A percentile compares a stretch with the other conserved stretches of the same genome.
Evolutionary conservation across 2,329 filamentous ascomycete species (phyloP).

Genomic region (Alternaria brassicae): DNA sequence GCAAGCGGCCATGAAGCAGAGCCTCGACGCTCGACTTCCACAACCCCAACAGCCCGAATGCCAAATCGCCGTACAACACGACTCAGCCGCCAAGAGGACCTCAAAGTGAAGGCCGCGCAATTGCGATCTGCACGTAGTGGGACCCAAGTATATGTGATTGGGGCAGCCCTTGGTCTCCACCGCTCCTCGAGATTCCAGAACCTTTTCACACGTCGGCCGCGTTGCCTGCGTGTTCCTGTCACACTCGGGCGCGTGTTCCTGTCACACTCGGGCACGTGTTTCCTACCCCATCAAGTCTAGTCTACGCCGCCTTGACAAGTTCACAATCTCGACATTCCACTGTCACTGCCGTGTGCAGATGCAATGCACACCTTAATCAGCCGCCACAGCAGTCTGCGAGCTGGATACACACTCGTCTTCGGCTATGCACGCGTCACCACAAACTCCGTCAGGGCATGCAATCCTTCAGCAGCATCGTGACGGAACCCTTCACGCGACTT

Average conservation of each 20-base stretch:
- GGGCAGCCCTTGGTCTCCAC: constrained; percentile 21
- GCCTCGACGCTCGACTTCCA: constrained; percentile 10
- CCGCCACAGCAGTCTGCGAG: constrained; percentile 4
- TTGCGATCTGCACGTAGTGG: constrained; percentile 38
- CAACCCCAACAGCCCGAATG: constrained; percentile 4
- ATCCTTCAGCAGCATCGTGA: constrained; percentile 18
- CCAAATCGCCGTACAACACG: neutral
- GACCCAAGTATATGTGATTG: constrained; percentile 22
- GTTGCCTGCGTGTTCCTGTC: constrained; percentile 17
- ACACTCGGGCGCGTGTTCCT: constrained; percentile 19
- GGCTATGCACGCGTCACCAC: neutral
- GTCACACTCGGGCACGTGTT: constrained; percentile 17
- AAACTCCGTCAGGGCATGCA: neutral
- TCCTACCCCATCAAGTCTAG: constrained; percentile 28
- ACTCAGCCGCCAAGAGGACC: constrained; percentile 7
- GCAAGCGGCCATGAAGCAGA: constrained; percentile 22
- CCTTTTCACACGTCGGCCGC: constrained; percentile 24
- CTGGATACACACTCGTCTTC: neutral
- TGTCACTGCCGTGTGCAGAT: constrained; percentile 13
- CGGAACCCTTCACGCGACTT: constrained; percentile 22
- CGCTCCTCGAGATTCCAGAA: constrained; percentile 33
- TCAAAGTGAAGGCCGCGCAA: constrained; percentile 34
- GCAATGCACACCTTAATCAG: constrained; percentile 4
- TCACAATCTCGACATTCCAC: constrained; percentile 3
- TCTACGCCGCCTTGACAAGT: constrained; percentile 3